Base-by-base conservation (phyloP, 352 stramenopile genomes). In the Phytophthora podocarpi region DNA sequence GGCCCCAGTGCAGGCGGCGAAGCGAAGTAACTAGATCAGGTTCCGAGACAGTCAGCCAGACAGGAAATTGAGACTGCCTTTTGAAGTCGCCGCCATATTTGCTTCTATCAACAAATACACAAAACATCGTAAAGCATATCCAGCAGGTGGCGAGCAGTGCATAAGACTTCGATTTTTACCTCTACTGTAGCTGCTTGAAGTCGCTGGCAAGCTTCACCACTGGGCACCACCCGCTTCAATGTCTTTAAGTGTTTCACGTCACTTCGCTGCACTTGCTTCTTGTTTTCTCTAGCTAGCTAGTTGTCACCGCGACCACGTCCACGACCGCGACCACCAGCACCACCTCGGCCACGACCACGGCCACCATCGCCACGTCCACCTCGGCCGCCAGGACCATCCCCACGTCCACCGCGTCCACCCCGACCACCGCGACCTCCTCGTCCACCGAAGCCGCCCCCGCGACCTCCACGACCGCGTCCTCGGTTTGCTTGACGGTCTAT, bases 401-500 rank as follows among this genome's bases (percentile, higher is more conserved):
- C 41, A 45, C 62, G 62, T 26, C 63, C 67, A 7, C 77, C 68
- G 42, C 76, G 59, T 24, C 79, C 74, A 32, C 82, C 71, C 30
- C 72, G 59, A 11, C 73, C 80, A 27, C 80, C 65, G 23, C 78
- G 67, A 36, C 74, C 67, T 39, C 71, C 72, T 62, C 75, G 69
- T 34, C 72, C 70, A 50, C 78, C 67, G 28, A 90, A 76, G 21
- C 74, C 69, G 23, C 78, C n/a, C n/a, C n/a, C 70, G 51, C 84
- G 82, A 15, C 80, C 72, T 42, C 87, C 80, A 56, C 83, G 84
- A n/a, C 86, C 85, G 48, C 85, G 80, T 40, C 87, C 79, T 54
- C 85, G 75, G 35, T 89, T 81, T 26, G 82, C 56, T 71, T 90
- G 83, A 52, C 87, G 82, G 51, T 93, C 81, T 91, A 51, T 50